Evolutionary conservation across 495 filamentous ascomycete species (phyloP), one percentile per base, ranked within the genome.

Genomic region (Daldinia loculata): DNA sequence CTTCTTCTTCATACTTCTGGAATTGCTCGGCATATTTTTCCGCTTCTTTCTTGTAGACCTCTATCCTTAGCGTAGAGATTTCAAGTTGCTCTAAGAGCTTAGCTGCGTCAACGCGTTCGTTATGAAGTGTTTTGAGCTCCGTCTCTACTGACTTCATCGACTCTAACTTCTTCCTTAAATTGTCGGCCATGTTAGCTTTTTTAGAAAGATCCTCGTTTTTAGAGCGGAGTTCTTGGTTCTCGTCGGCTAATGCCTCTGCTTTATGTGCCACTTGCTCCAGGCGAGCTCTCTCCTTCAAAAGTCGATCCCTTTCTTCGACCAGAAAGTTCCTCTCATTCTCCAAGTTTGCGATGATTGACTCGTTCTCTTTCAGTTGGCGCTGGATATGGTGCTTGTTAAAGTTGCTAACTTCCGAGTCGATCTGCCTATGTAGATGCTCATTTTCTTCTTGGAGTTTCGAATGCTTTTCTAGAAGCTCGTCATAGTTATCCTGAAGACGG

Each of bases 101-200:
- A 32, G 74, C 62, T 59, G 85, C 82, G 56, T 80, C 78, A 62
- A 70, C 74, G 74, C 79, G 81, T 34, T 81, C 81, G 7, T 81
- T 80, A 66, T 86, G 84, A 48, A 81, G 74, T 24, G 77, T 71
- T 45, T 72, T 77, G 43, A 83, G 75, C 65, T 82, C 80, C 26
- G 71, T 68, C 55, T 78, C 70, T 36, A 79, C 67, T 56, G 75
- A 69, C 63, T 72, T 73, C 51, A 72, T 90, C 36, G 88, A 86
- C 75, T 94, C 87, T 22, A 93, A 80, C 77, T 94, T 93, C 74
- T 91, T 88, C 67, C 89, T 88, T 70, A 90, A 90, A 64, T 92
- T 90, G 62, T 93, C 91, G 0, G 88, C 85, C 15, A 86, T 88
- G 71, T 93, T 96, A 27, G 92, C 90, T 75, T 92, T 93, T 78